These are phyloP conservation scores for Ambrosia artemisiifolia DNA, from an alignment of 129 eudicot genomes.

Conservation along the genomic window DNA sequence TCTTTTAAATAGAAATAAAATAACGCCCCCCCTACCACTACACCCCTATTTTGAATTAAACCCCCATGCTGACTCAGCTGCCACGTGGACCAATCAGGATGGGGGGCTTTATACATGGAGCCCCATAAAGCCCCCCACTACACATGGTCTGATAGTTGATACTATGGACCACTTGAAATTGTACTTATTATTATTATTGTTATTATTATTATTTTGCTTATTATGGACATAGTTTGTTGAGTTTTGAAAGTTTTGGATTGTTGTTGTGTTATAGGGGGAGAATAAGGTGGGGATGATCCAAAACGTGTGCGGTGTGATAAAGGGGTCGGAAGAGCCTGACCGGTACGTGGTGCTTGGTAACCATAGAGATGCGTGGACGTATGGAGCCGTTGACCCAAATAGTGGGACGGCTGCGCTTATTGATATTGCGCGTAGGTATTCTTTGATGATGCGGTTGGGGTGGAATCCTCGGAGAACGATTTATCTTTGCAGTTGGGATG, in stretches of 20 bases:
- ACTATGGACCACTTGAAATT: slow-evolving; percentile 19
- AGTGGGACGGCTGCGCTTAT: slow-evolving; percentile 93
- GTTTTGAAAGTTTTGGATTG: too few relatives aligned
- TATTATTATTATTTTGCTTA: too few relatives aligned
- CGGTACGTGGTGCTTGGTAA: slow-evolving; percentile 84
- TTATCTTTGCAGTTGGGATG: slow-evolving; percentile 93
- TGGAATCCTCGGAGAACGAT: slow-evolving; percentile 91
- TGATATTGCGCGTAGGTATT: slow-evolving; percentile 83
- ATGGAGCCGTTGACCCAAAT: slow-evolving; percentile 96
- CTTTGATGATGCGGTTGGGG: slow-evolving; percentile 63
- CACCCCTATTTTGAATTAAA: too few relatives aligned
- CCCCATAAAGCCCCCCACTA: too few relatives aligned
- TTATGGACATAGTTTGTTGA: too few relatives aligned
- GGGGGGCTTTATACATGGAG: too few relatives aligned
- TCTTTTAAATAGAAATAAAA: too few relatives aligned
- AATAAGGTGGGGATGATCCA: slow-evolving; percentile 62
- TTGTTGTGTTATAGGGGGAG: slow-evolving; percentile 60
- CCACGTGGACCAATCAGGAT: too few relatives aligned
- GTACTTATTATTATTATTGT: background rate
- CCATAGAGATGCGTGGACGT: slow-evolving; percentile 99
- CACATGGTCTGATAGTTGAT: too few relatives aligned
- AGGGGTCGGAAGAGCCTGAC: slow-evolving; percentile 86
- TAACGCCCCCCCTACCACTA: too few relatives aligned
- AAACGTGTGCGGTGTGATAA: slow-evolving; percentile 70
- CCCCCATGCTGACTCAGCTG: too few relatives aligned